Evolutionary conservation across 1,284 basidiomycete genomes (phyloP), one percentile per base, ranked within the genome.

Genomic region (Apiotrichum mycotoxinovorans): DNA sequence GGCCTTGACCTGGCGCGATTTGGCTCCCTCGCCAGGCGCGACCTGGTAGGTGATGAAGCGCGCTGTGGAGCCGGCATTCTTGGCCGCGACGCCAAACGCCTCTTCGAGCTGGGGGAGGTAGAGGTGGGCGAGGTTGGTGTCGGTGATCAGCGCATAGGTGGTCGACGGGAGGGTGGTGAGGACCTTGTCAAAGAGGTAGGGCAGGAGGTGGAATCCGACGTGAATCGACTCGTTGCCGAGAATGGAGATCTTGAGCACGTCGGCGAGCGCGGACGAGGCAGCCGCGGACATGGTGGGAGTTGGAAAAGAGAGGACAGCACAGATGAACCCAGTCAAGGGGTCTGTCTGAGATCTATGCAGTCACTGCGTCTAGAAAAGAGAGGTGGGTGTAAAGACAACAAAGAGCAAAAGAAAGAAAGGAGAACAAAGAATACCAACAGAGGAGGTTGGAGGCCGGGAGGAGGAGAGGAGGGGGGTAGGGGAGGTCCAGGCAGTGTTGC

Each of bases 101-200:
- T 79, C 67, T 59, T 86, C 79, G 73, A 95, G 87, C 4, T 81
- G 77, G 4, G 80, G 64, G 44, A 95, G 84, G 77, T 94, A 87
- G 62, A 91, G 83, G 2, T 81, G 81, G 0, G 89, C 89, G 69
- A 98, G 85, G 76, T 94, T 86, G 37, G 88, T 86, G 78, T 98
- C 95, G 42, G 94, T 97, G 77, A 98, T 79, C 65, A 98, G 83
- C 68, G 93, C 88, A 79, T 98, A 98, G 56, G 89, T 86, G 11
- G 92, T 91, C 0, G 93, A 88, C 0, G 87, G 83, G 34, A 96
- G 83, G 5, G 83, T 84, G 0, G 81, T 73, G 59, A 90, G 79
- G 64, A 96, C 84, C 17, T 90, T 96, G 50, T 81, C 70, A 63
- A 86, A 87, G 78, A 94, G 89, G 82, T 96, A 89, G 4, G 88